A percentile compares a stretch with the other conserved stretches of the same genome.
These are phyloP conservation scores for Kwoniella botswanensis DNA, from an alignment of 768 basidiomycete genomes.

Conservation along the genomic window DNA sequence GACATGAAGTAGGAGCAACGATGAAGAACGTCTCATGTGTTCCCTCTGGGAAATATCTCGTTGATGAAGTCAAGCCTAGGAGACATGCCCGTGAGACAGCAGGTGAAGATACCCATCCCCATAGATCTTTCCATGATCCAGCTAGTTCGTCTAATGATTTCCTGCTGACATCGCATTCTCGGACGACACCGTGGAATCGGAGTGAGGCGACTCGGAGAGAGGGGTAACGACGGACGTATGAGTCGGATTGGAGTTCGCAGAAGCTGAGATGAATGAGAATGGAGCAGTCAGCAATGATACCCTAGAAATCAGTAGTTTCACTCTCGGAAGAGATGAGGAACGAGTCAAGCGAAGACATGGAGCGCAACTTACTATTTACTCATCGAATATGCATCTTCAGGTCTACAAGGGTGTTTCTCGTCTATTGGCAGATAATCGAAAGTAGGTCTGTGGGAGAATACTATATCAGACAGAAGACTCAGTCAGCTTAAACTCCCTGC, in stretches of 20 bases:
- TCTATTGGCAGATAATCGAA: slow-evolving; percentile 52
- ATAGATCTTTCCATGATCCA: slow-evolving; percentile 60
- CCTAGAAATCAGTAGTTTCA: too few relatives aligned
- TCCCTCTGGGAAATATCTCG: slow-evolving; percentile 49
- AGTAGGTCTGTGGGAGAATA: slow-evolving; percentile 40
- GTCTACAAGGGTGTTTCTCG: slow-evolving; percentile 44
- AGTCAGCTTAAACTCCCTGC: not conserved
- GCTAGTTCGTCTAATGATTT: slow-evolving; percentile 39
- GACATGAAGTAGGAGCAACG: slow-evolving; percentile 64
- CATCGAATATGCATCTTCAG: slow-evolving; percentile 48
- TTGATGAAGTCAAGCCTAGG: slow-evolving; percentile 63
- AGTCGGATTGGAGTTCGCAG: slow-evolving; percentile 71
- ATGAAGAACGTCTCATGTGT: slow-evolving; percentile 73
- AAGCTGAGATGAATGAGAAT: slow-evolving; percentile 56
- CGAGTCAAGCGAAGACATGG: not conserved
- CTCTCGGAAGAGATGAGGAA: too few relatives aligned
- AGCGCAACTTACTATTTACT: slow-evolving; percentile 40
- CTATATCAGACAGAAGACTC: not conserved
- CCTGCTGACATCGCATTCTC: slow-evolving; percentile 56
- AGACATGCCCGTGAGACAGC: slow-evolving; percentile 71
- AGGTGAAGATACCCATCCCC: slow-evolving; percentile 74
- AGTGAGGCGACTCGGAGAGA: slow-evolving; percentile 71
- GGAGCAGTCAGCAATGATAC: not conserved
- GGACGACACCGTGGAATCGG: slow-evolving; percentile 58
- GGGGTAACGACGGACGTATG: slow-evolving; percentile 69